A percentile compares a stretch with the other conserved stretches of the same genome.
phyloP scores from a whole-genome alignment of 1,284 basidiomycete species.

The Acaromyces ingoldii region DNA sequence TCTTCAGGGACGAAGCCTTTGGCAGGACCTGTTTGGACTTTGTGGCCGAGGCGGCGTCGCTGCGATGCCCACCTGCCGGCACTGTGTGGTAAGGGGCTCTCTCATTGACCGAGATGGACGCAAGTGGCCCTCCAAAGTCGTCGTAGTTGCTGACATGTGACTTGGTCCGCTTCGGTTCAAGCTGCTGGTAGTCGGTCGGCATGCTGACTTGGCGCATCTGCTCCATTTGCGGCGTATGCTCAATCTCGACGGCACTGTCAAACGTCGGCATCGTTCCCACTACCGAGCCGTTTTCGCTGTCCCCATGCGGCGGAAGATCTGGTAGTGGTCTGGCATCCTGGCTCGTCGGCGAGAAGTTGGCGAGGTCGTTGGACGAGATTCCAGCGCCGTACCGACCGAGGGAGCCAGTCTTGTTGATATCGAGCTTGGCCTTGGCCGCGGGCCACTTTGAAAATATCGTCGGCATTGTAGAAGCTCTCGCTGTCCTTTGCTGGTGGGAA shows the following conservation, averaged over 20 bases:
- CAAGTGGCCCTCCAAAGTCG: neutral
- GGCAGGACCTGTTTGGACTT: neutral
- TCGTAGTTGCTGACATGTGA: neutral
- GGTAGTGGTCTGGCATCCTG: neutral
- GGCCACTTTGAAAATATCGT: no score
- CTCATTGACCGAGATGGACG: neutral
- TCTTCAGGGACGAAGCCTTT: neutral
- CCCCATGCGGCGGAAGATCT: neutral
- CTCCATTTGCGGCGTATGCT: neutral
- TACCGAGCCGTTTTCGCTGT: neutral
- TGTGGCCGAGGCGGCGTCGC: neutral
- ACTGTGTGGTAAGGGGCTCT: neutral
- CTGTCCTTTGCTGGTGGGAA: no score
- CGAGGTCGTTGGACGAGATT: slow-evolving; percentile 1
- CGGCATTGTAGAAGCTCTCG: no score
- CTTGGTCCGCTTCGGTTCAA: neutral
- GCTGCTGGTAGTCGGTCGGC: no score
- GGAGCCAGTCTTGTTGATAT: no score
- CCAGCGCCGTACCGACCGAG: slow-evolving; percentile 1
- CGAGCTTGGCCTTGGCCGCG: no score
- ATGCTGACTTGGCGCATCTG: neutral
- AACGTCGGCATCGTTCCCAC: neutral
- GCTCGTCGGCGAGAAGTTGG: neutral
- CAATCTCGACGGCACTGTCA: neutral
- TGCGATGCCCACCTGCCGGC: neutral